Base-by-base conservation (phyloP, 805 yeast genomes). In the Nadsonia fulvescens region DNA sequence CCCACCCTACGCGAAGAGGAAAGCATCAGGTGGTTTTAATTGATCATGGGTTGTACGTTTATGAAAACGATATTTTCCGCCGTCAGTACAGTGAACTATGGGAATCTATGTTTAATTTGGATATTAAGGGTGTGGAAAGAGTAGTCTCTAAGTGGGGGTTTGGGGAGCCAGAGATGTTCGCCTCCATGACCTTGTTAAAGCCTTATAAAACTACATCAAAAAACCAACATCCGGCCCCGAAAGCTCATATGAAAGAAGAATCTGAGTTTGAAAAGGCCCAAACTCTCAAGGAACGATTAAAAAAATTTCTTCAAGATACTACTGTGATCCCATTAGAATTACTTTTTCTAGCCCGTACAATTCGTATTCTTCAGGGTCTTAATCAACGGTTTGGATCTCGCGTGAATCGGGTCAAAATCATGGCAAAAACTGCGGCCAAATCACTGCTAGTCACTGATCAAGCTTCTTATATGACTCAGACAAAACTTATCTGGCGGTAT, bases 11-110 rank as follows among this genome's bases (percentile, higher is more conserved):
- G n/a, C 25, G 29, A 6, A 23, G 21, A 8, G 31, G 33, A n/a
- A 22, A 27, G 11, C 40, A 44, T 33, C 51, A 74, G 39, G 49
- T 74, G 18, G 81, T 77, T 15, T 52, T 76, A 25, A 47, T 76
- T 23, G 91, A 76, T 43, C 86, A 75, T 43, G 91, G 91, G 0
- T 51, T 77, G 14, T 76, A 73, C 38, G 64, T 74, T 12, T 47
- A 54, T 12, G 58, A 73, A 32, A 47, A 57, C 2, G 62, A 54
- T 5, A 43, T 53, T 21, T 67, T 76, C 39, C 53, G 70, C 30
- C 36, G 40, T 18, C 63, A 72, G 39, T 75, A 76, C 42, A 54
- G 70, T 29, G 46, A 51, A 18, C 53, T 76, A 18, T 77, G 89
- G 86, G 61, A 61, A 29, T 58, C 60, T 21, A 45, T 74, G 32